Conservation (phyloP, 176 grass and related monocot species). For the Triticum monococcum region DNA sequence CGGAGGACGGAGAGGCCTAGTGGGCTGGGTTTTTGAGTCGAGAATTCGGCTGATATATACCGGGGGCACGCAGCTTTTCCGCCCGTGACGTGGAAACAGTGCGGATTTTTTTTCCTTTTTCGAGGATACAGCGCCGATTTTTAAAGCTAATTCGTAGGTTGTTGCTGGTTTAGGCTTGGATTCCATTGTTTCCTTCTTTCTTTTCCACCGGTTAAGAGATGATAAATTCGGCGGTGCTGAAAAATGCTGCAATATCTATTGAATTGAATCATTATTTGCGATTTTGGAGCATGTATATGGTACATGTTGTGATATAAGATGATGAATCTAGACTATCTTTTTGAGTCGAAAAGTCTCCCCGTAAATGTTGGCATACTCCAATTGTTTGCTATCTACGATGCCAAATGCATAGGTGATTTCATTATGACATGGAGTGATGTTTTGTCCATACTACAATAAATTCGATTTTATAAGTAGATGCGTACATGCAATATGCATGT, state of each 20-base stretch:
- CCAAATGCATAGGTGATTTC: not conserved
- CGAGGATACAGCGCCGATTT: not conserved
- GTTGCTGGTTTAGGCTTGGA: constrained; percentile 9
- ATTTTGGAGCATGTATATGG: not conserved
- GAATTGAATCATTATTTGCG: not conserved
- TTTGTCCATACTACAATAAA: not conserved
- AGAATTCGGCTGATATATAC: constrained; percentile 1
- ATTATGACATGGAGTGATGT: not conserved
- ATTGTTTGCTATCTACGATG: not conserved
- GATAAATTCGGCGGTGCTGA: not conserved
- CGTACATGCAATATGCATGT: too few relatives aligned
- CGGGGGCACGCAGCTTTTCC: not conserved
- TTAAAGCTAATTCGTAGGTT: constrained; percentile 22
- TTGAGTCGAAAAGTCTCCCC: not conserved
- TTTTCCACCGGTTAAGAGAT: not conserved
- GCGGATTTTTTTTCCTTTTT: too few relatives aligned
- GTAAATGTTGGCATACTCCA: too few relatives aligned
- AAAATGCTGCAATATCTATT: not conserved
- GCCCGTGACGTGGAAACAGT: not conserved
- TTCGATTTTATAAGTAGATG: too few relatives aligned
- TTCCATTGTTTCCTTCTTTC: not conserved
- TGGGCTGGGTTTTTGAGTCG: not conserved
- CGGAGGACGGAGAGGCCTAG: not conserved
- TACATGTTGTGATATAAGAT: not conserved
- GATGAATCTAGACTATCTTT: not conserved